Percentiles rank a stretch among this genome's conserved stretches.
phyloP scores from a whole-genome alignment of 1,284 basidiomycete species.

The Singerocomus inundabilis region DNA sequence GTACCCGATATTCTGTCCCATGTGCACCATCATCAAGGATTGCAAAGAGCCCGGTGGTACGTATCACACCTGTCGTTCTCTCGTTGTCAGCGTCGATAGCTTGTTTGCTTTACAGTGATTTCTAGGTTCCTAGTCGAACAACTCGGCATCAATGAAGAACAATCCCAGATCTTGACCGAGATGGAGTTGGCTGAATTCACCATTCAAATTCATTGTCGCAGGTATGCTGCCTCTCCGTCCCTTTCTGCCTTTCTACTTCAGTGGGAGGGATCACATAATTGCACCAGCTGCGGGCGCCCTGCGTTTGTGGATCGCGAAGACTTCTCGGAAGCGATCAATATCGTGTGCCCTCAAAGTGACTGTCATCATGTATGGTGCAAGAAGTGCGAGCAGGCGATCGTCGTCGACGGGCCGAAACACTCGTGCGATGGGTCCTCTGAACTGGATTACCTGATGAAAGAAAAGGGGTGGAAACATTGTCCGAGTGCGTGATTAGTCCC shows the following conservation, averaged over 20 bases:
- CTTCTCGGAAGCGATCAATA: conserved; percentile 38
- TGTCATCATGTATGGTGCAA: conserved; percentile 58
- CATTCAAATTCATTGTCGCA: conserved; percentile 42
- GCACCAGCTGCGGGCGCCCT: conserved; percentile 43
- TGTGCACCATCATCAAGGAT: conserved; percentile 40
- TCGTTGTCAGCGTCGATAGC: background rate
- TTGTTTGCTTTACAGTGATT: conserved; percentile 37
- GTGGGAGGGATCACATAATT: background rate
- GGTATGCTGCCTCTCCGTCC: background rate
- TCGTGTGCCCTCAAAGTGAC: conserved; percentile 46
- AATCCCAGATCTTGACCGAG: conserved; percentile 49
- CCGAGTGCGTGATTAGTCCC: conserved; percentile 40
- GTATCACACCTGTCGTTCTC: conserved; percentile 14
- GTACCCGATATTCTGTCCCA: conserved; percentile 62
- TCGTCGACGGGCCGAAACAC: conserved; percentile 41
- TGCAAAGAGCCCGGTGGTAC: conserved; percentile 38
- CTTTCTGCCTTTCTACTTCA: no score
- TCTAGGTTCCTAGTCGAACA: conserved; percentile 42
- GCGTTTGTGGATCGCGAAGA: conserved; percentile 51
- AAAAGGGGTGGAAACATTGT: conserved; percentile 60
- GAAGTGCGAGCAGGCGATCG: conserved; percentile 46
- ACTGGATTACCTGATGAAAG: conserved; percentile 49
- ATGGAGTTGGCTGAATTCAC: conserved; percentile 55
- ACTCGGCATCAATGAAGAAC: conserved; percentile 48
- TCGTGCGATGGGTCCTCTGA: conserved; percentile 60